Conservation (phyloP, 352 stramenopile genomes). For the Pythium insidiosum region DNA sequence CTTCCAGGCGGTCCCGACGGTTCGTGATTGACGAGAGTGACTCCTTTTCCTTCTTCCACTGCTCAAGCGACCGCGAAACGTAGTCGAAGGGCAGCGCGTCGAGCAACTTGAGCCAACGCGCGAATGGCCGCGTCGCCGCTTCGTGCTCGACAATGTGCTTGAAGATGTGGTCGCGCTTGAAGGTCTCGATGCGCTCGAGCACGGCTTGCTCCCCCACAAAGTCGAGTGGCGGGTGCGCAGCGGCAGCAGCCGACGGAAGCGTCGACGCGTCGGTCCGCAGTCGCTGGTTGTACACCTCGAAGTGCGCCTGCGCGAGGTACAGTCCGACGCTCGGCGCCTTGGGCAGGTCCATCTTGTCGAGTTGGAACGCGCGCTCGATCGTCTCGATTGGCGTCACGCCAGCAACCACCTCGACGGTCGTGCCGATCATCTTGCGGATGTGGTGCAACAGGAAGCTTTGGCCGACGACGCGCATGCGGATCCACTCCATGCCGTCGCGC, state of each 20-base stretch:
- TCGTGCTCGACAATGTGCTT: constrained; percentile 82
- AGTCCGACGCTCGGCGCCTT: constrained; percentile 83
- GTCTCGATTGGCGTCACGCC: constrained; percentile 37
- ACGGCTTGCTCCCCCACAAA: constrained; percentile 43
- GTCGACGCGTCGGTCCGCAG: no score
- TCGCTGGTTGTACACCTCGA: constrained; percentile 83
- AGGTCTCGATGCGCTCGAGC: constrained; percentile 47
- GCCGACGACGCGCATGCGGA: constrained; percentile 91
- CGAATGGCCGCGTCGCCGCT: constrained; percentile 62
- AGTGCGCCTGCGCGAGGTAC: constrained; percentile 80
- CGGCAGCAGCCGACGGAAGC: no score
- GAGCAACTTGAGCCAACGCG: constrained; percentile 72
- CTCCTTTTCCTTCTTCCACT: constrained; percentile 79
- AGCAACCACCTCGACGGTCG: constrained; percentile 64
- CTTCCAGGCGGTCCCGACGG: constrained; percentile 12
- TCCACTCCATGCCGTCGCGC: constrained; percentile 93
- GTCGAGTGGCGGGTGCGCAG: constrained; percentile 57
- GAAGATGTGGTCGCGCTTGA: constrained; percentile 76
- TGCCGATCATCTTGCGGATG: constrained; percentile 97
- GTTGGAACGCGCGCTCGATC: constrained; percentile 46
- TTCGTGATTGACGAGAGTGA: constrained; percentile 21
- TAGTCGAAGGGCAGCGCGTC: constrained; percentile 70
- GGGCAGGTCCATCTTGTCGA: constrained; percentile 83
- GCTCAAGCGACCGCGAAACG: constrained; percentile 33
- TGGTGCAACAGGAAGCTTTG: constrained; percentile 98